These are phyloP conservation scores for Penicillium sp. DNA, from an alignment of 2,329 filamentous ascomycete genomes.

Conservation along the genomic window DNA sequence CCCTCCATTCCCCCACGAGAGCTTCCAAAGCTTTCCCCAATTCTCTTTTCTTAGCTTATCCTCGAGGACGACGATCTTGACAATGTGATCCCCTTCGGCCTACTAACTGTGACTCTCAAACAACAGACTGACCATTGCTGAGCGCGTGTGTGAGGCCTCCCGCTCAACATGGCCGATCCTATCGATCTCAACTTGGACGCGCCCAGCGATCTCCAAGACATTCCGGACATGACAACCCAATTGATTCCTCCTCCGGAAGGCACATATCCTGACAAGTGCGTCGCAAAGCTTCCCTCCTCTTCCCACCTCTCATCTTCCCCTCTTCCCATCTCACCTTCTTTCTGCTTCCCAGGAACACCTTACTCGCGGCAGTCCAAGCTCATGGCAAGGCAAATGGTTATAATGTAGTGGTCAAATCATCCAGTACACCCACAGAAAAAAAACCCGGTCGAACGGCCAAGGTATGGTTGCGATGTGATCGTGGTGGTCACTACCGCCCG, in stretches of 20 bases:
- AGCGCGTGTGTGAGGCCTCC: constrained; percentile 17
- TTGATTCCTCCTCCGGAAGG: constrained; percentile 47
- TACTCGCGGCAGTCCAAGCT: constrained; percentile 46
- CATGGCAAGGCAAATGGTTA: constrained; percentile 50
- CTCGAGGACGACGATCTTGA: neutral
- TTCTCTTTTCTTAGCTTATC: neutral
- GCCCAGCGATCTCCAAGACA: constrained; percentile 51
- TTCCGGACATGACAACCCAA: constrained; percentile 48
- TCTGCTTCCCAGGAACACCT: constrained; percentile 27
- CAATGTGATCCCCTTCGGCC: neutral
- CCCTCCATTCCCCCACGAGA: constrained; percentile 11
- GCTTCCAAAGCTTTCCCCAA: neutral
- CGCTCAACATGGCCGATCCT: constrained; percentile 45
- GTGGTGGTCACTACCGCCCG: constrained; percentile 50
- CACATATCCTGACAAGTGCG: constrained; percentile 50
- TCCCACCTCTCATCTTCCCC: too few relatives aligned
- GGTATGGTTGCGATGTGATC: constrained; percentile 51
- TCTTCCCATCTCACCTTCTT: too few relatives aligned
- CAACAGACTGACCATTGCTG: constrained; percentile 7
- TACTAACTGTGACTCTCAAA: neutral
- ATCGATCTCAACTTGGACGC: constrained; percentile 50
- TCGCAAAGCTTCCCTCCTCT: neutral
- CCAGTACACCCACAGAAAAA: constrained; percentile 50
- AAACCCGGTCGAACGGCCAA: constrained; percentile 50
- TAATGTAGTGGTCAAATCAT: constrained; percentile 52